These are phyloP conservation scores for Diaporthe sp. DNA, from an alignment of 2,329 filamentous ascomycete genomes.

Conservation along the genomic window DNA sequence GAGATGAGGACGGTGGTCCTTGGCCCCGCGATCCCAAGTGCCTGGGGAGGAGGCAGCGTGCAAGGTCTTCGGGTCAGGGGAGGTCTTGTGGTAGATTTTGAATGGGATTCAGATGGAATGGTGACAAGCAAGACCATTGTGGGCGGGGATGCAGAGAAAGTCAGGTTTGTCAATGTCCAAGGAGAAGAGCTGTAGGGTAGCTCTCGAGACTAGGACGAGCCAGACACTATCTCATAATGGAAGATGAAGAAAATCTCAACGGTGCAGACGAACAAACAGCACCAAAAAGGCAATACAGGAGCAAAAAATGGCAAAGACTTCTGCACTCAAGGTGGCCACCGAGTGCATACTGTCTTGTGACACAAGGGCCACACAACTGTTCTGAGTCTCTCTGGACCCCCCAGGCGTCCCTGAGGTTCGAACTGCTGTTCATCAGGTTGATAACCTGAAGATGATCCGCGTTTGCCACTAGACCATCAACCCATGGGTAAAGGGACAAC, in stretches of 20 bases:
- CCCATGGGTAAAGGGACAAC: not conserved
- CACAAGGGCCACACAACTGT: not conserved
- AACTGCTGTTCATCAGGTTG: not conserved
- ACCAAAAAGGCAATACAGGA: not conserved
- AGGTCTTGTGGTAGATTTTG: slow-evolving; percentile 57
- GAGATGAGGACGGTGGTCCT: slow-evolving; percentile 54
- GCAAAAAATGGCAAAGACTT: slow-evolving; percentile 11
- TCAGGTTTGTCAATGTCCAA: slow-evolving; percentile 41
- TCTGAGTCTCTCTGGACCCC: no score
- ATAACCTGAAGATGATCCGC: not conserved
- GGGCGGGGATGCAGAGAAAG: slow-evolving; percentile 28
- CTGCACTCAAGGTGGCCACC: not conserved
- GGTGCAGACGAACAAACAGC: not conserved
- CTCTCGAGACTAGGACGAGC: not conserved
- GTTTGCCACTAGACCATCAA: not conserved
- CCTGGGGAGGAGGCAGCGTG: slow-evolving; percentile 59
- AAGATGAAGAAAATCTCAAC: not conserved
- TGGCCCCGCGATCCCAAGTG: slow-evolving; percentile 60
- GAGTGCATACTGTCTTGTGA: slow-evolving; percentile 13
- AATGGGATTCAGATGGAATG: slow-evolving; percentile 54
- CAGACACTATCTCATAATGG: not conserved
- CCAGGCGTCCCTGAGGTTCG: not conserved
- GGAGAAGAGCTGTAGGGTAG: slow-evolving; percentile 30
- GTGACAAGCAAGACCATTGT: slow-evolving; percentile 43
- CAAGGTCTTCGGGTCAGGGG: slow-evolving; percentile 58